Evolutionary conservation across 768 basidiomycete species (phyloP), one percentile per base, ranked within the genome.

Genomic region (Infundibulicybe gibba): DNA sequence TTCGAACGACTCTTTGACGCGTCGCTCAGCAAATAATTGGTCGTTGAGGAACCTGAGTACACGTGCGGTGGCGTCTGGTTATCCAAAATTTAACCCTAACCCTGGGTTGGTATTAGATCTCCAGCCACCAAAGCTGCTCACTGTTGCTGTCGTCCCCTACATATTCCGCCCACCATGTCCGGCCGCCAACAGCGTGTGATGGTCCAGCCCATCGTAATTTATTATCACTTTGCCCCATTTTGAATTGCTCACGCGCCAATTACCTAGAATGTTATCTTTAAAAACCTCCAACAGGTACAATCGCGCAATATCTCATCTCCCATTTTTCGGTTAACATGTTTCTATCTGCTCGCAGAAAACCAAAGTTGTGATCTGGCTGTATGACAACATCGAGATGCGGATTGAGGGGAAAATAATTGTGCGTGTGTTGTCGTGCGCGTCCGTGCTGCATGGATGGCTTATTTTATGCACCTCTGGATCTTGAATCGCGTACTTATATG

Each of bases 351-450:
- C 52, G 45, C 63, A 94, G 93, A 84, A 82, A 74, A 70, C 79
- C 42, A 92, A 88, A 67, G 84, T 97, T 25, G 77, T 84, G 15
- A 84, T 99, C 62, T 99, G 95, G 95, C 68, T 99, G 50, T 98
- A 92, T 61, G 95, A 99, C 63, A 97, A 98, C 65, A 78, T 86
- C 47, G 93, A 97, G 61, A 93, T 97, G 87, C 80, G 95, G 51
- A 89, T 99, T 51, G 94, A 97, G 69, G 95, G 94, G 41, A 79
- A 80, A 68, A 97, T 99, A 67, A 86, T 92, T 71, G 95, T 97
- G 69, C 68, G 90, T 25, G 25, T 25, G 53, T 59, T 63, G 51
- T 65, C 49, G 58, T 62, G 59, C 50, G 60, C 50, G 35, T 25
- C 25, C 8, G 25, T 34, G 30, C 16, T 47, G 20, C 44, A 30